These are phyloP conservation scores for Diaporthe eres DNA, from an alignment of 2,329 filamentous ascomycete species.

Conservation along the genomic window DNA sequence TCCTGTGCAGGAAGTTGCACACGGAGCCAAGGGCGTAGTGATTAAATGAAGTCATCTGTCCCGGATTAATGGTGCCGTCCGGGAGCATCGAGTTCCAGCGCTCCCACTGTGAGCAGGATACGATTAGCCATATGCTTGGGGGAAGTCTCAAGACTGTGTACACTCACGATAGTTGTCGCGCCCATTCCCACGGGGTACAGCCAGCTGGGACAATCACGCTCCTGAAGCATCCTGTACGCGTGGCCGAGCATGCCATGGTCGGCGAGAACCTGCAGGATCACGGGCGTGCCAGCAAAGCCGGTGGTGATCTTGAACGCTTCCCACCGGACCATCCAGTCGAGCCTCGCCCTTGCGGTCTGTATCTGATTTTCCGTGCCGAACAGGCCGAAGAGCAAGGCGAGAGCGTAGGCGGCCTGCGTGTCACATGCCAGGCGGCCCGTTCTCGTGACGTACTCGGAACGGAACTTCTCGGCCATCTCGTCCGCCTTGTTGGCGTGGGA, in stretches of 20 bases:
- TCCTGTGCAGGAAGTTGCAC: conserved; percentile 54
- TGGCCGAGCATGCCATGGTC: conserved; percentile 48
- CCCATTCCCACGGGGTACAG: conserved; percentile 56
- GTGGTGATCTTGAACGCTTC: conserved; percentile 35
- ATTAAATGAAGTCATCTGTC: conserved; percentile 57
- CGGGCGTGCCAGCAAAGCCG: conserved; percentile 41
- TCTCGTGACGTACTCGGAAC: conserved; percentile 46
- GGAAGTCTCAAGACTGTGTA: too few species aligned
- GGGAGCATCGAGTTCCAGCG: conserved; percentile 57
- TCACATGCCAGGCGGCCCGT: conserved; percentile 44
- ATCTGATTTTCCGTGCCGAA: conserved; percentile 43
- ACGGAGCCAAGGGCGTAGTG: conserved; percentile 58
- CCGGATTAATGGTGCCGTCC: conserved; percentile 53
- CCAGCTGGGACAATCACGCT: conserved; percentile 56
- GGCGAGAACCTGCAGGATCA: conserved; percentile 40
- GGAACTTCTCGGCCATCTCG: conserved; percentile 46
- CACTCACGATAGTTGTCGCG: conserved; percentile 51
- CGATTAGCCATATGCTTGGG: not conserved
- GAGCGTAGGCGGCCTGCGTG: conserved; percentile 48
- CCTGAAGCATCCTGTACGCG: conserved; percentile 63
- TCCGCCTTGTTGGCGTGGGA: conserved; percentile 45
- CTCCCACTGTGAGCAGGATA: conserved; percentile 49
- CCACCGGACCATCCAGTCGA: conserved; percentile 39
- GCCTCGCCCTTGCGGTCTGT: conserved; percentile 25
- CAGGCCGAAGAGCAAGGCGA: conserved; percentile 42